Conservation (phyloP, 306 rosid genomes). For the Cucurbita argyrosperma region DNA sequence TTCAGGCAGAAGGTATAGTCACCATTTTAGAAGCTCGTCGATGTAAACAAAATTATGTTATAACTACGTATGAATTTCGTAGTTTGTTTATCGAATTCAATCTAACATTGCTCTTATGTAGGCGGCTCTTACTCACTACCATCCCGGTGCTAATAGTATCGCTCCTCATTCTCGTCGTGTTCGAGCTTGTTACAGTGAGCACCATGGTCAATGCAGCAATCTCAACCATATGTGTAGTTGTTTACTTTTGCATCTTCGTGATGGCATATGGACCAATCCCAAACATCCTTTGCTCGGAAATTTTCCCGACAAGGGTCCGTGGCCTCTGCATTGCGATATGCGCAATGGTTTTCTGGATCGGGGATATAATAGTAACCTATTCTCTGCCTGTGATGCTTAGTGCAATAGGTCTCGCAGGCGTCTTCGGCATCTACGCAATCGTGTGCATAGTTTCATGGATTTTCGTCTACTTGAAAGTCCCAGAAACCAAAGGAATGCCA, state of each 20-base stretch:
- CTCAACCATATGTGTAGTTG: slow-evolving; percentile 45
- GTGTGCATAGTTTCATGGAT: slow-evolving; percentile 52
- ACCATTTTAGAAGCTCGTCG: neutral
- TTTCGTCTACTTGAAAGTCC: slow-evolving; percentile 58
- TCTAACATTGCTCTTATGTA: slow-evolving; percentile 19
- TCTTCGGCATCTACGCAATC: slow-evolving; percentile 43
- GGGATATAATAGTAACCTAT: slow-evolving; percentile 63
- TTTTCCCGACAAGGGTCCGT: slow-evolving; percentile 69
- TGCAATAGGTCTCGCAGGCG: slow-evolving; percentile 45
- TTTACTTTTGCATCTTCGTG: slow-evolving; percentile 55
- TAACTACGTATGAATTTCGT: neutral
- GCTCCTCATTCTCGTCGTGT: slow-evolving; percentile 36
- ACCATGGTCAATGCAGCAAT: slow-evolving; percentile 36
- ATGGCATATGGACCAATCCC: slow-evolving; percentile 71
- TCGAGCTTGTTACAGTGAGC: slow-evolving; percentile 24
- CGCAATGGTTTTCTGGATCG: slow-evolving; percentile 50
- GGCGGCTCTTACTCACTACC: slow-evolving; percentile 45
- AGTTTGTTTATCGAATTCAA: neutral
- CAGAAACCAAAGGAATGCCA: slow-evolving; percentile 90
- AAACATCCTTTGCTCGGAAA: slow-evolving; percentile 66
- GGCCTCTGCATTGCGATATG: slow-evolving; percentile 77
- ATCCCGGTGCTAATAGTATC: slow-evolving; percentile 55
- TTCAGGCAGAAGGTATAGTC: slow-evolving; percentile 51
- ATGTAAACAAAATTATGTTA: neutral
- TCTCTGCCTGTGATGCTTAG: slow-evolving; percentile 46